phyloP scores from a whole-genome alignment of 345 rosid species.

The Hibiscus tridactylites region DNA sequence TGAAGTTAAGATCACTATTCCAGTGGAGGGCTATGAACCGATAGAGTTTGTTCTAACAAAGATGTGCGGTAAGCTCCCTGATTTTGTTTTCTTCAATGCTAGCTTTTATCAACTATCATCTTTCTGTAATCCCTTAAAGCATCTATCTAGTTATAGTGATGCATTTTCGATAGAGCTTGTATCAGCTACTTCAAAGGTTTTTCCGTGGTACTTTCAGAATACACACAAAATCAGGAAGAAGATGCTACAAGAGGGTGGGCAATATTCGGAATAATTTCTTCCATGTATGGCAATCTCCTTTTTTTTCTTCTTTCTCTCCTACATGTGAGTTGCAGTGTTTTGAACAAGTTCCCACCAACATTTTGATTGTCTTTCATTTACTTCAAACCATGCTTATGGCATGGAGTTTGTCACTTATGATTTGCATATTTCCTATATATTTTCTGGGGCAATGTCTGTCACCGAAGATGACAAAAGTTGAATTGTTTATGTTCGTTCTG shows the following conservation, averaged over 20 bases:
- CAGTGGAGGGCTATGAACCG: constrained; percentile 72
- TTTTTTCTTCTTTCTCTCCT: background rate
- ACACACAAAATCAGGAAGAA: constrained; percentile 45
- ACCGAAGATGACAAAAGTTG: background rate
- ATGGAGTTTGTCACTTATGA: background rate
- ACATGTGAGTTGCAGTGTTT: background rate
- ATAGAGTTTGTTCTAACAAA: constrained; percentile 77
- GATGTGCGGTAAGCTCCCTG: constrained; percentile 49
- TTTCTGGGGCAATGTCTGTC: background rate
- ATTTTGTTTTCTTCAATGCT: background rate
- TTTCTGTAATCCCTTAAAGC: background rate
- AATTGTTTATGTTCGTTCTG: background rate
- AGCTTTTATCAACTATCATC: background rate
- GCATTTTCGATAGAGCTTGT: background rate
- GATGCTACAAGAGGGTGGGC: constrained; percentile 84
- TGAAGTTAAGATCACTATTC: constrained; percentile 69
- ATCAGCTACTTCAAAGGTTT: background rate
- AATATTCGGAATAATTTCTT: constrained; percentile 76
- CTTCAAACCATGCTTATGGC: background rate
- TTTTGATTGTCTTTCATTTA: background rate
- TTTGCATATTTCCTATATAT: background rate
- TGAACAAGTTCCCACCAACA: background rate
- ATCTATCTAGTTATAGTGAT: background rate
- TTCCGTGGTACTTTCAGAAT: constrained; percentile 38
- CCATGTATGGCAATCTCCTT: constrained; percentile 49